phyloP scores from a whole-genome alignment of 768 basidiomycete genomes.

The Agrocybe chaxingu region DNA sequence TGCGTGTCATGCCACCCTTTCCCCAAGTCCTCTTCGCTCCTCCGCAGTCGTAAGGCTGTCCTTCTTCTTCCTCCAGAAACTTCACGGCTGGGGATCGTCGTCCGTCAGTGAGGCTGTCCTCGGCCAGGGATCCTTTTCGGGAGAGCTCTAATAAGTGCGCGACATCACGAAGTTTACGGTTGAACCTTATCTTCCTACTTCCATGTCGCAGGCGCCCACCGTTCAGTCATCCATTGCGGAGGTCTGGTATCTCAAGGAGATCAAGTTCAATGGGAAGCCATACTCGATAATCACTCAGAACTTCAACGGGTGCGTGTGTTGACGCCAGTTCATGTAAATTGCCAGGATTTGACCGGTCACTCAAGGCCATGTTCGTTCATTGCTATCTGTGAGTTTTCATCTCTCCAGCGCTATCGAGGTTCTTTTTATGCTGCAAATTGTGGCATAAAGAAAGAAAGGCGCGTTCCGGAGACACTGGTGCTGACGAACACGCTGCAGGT shows the following conservation, averaged over 20 bases:
- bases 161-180: no score
- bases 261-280: conserved; percentile 43
- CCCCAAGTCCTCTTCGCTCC: no score
- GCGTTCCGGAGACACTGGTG: no score
- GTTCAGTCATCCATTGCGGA: conserved; percentile 47
- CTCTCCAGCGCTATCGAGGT: not conserved
- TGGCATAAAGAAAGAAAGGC: not conserved
- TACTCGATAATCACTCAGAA: conserved; percentile 79
- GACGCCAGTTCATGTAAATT: not conserved
- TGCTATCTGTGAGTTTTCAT: conserved; percentile 63
- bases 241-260: conserved; percentile 76
- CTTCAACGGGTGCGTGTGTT: conserved; percentile 66
- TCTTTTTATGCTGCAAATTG: not conserved
- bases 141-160: no score
- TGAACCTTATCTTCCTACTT: not conserved
- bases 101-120: no score
- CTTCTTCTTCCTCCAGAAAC: no score
- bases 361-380: conserved; percentile 87
- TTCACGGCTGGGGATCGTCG: no score
- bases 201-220: conserved; percentile 26
- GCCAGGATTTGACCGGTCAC: conserved; percentile 4
- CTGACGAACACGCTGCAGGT: conserved; percentile 38
- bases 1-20: no score
- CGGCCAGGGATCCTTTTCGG: no score
- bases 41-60: no score